A percentile compares a stretch with the other conserved stretches of the same genome.
Evolutionary conservation across 352 stramenopile species (phyloP).

Genomic region (Pythium phragmiticola): DNA sequence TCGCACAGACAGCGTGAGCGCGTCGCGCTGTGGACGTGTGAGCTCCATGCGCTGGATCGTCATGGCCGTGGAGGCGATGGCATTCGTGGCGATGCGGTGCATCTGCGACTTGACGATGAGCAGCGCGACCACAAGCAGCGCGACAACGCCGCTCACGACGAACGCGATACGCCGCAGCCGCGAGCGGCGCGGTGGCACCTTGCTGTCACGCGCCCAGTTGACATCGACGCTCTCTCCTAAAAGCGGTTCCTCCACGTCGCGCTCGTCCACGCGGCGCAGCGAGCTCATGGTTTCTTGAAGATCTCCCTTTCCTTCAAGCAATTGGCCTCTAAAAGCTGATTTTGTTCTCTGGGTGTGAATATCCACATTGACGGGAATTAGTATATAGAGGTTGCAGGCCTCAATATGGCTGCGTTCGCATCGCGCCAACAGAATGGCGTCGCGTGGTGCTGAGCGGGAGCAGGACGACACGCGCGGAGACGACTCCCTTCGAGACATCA

Average conservation of each 20-base stretch:
- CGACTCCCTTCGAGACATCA: neutral
- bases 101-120: conserved; percentile 53
- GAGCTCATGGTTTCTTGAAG: conserved; percentile 5
- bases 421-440: neutral
- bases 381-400: conserved; percentile 3
- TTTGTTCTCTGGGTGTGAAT: neutral
- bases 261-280: conserved; percentile 17
- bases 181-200: conserved; percentile 4
- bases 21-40: conserved; percentile 32
- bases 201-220: neutral
- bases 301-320: conserved; percentile 19
- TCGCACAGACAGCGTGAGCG: conserved; percentile 49
- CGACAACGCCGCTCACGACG: conserved; percentile 12
- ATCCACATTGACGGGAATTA: neutral
- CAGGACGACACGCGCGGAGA: neutral
- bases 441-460: neutral
- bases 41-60: conserved; percentile 59
- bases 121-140: conserved; percentile 31
- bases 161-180: conserved; percentile 11
- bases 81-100: conserved; percentile 45
- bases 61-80: conserved; percentile 64
- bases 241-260: conserved; percentile 24
- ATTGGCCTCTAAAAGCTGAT: conserved; percentile 10
- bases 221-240: neutral
- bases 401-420: conserved; percentile 6